These are phyloP conservation scores for Lithospermum erythrorhizon DNA, from an alignment of 257 asterid genomes.

Conservation along the genomic window DNA sequence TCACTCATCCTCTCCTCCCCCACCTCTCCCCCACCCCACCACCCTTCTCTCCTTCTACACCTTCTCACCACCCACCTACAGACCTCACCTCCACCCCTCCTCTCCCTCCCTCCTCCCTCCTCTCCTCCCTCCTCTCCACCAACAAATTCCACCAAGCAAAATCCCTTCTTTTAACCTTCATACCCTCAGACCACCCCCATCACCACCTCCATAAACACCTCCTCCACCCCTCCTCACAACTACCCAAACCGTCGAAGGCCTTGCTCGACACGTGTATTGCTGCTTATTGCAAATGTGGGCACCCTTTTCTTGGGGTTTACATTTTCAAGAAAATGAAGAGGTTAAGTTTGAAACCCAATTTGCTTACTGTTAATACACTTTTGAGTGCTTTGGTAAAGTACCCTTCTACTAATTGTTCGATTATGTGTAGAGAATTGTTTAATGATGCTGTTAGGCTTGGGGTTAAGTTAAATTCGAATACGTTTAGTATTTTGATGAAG, in stretches of 20 bases:
- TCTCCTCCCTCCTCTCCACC: constrained; percentile 40
- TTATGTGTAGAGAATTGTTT: constrained; percentile 42
- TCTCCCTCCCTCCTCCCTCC: constrained; percentile 51
- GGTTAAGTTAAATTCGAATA: constrained; percentile 41
- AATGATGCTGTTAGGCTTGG: constrained; percentile 59
- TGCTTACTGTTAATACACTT: constrained; percentile 43
- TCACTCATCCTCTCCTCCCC: constrained; percentile 50
- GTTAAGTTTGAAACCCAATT: constrained; percentile 27
- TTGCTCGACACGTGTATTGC: constrained; percentile 47
- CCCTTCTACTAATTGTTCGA: constrained; percentile 34
- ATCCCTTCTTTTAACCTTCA: constrained; percentile 38
- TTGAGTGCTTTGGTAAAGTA: constrained; percentile 52
- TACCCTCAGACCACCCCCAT: constrained; percentile 51
- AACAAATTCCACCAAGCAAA: constrained; percentile 52
- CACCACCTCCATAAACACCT: constrained; percentile 70
- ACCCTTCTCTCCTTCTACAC: constrained; percentile 45
- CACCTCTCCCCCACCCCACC: constrained; percentile 39
- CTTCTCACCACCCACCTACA: constrained; percentile 43
- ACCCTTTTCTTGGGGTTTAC: constrained; percentile 49
- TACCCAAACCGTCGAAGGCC: constrained; percentile 43
- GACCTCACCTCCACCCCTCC: constrained; percentile 34
- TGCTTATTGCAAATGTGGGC: constrained; percentile 52
- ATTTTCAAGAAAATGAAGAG: constrained; percentile 81
- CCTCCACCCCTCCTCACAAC: constrained; percentile 42
- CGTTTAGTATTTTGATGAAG: constrained; percentile 56